phyloP scores from a whole-genome alignment of 345 rosid genomes.

The Citrus sp. region DNA sequence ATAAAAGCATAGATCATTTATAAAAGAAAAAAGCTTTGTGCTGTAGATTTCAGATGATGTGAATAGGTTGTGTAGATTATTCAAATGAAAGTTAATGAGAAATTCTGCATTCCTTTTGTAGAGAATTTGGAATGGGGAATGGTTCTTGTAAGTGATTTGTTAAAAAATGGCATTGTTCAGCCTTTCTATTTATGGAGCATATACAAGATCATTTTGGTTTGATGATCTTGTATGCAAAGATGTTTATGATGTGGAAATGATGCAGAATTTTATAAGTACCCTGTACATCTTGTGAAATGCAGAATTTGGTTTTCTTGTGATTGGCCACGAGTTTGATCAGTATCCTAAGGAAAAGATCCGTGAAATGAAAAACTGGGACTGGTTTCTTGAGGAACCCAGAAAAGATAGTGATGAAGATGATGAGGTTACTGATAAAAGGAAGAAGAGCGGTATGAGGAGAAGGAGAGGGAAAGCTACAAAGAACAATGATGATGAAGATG shows the following conservation, averaged over 20 bases:
- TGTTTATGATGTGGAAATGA: neutral
- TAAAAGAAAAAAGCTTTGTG: neutral
- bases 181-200: neutral
- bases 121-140: neutral
- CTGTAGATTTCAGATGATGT: neutral
- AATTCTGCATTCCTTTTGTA: neutral
- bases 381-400: slow-evolving; percentile 63
- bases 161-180: neutral
- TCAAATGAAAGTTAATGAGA: neutral
- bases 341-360: slow-evolving; percentile 47
- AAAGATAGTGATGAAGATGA: slow-evolving; percentile 36
- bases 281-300: slow-evolving; percentile 23
- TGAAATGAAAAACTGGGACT: slow-evolving; percentile 57
- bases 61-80: neutral
- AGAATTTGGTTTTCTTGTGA: slow-evolving; percentile 83
- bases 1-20: neutral
- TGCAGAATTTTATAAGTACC: neutral
- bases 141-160: neutral
- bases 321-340: slow-evolving; percentile 68
- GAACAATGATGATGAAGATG: slow-evolving; percentile 48
- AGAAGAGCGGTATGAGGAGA: slow-evolving; percentile 25
- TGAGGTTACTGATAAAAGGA: slow-evolving; percentile 21
- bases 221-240: neutral
- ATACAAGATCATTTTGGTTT: neutral
- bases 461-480: slow-evolving; percentile 44